Percentiles rank a stretch among this genome's conserved stretches.
Evolutionary conservation across 768 basidiomycete genomes (phyloP).

Genomic region (Trametes cinnabarina): DNA sequence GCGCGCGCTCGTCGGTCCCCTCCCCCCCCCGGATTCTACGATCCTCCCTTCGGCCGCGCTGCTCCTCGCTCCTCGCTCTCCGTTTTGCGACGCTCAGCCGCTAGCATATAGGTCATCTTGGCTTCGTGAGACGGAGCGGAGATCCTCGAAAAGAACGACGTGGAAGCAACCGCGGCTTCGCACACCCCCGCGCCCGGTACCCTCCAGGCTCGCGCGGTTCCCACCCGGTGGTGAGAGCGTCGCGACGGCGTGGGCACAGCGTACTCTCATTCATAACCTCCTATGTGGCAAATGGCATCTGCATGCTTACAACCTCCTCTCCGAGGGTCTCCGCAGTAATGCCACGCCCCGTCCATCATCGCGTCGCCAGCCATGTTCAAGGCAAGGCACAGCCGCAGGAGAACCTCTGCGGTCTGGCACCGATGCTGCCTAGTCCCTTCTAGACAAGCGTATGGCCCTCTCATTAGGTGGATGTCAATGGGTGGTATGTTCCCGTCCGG

Average conservation of each 20-base stretch:
- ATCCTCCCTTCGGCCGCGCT: not conserved
- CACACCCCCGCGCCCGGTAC: not conserved
- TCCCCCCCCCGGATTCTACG: not conserved
- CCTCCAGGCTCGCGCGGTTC: not conserved
- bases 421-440: not conserved
- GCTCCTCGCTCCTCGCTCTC: not conserved
- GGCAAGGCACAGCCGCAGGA: too few relatives aligned
- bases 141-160: not conserved
- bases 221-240: not conserved
- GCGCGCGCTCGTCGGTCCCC: not conserved
- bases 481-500: not conserved
- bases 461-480: not conserved
- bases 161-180: too few relatives aligned
- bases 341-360: not conserved
- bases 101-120: not conserved
- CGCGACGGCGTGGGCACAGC: not conserved
- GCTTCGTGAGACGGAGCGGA: not conserved
- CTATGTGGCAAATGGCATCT: not conserved
- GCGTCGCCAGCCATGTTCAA: too few relatives aligned
- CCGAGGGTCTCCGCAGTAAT: not conserved
- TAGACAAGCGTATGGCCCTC: not conserved
- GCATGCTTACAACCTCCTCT: not conserved
- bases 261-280: not conserved
- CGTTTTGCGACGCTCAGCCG: too few relatives aligned
- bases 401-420: not conserved